Evolutionary conservation across 331 rosid genomes (phyloP).

Genomic region (Erythrophleum ivorense): DNA sequence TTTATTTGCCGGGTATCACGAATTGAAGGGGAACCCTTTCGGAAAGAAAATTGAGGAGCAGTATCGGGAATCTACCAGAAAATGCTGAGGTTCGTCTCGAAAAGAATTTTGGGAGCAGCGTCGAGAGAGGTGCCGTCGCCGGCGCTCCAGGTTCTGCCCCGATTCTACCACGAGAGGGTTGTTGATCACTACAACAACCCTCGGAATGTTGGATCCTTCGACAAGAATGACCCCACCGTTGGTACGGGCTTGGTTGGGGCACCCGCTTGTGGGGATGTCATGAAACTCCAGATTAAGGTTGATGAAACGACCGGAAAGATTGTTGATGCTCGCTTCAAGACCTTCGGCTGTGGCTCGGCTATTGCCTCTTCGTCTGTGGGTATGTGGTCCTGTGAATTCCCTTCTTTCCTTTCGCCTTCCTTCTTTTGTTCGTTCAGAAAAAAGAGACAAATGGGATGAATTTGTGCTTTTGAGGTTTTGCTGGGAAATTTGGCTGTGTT

Average conservation of each 20-base stretch:
- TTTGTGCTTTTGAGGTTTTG: slow-evolving; percentile 28
- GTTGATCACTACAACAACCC: slow-evolving; percentile 93
- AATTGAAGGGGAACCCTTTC: not conserved
- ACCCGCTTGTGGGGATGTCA: slow-evolving; percentile 93
- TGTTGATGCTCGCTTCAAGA: slow-evolving; percentile 91
- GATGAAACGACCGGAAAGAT: slow-evolving; percentile 87
- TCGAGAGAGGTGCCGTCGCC: slow-evolving; percentile 44
- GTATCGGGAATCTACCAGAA: slow-evolving; percentile 14
- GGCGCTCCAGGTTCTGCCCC: slow-evolving; percentile 57
- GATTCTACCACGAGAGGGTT: slow-evolving; percentile 85
- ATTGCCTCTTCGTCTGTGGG: slow-evolving; percentile 96
- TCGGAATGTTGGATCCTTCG: slow-evolving; percentile 87
- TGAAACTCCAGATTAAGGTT: slow-evolving; percentile 95
- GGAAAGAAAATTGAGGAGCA: not conserved
- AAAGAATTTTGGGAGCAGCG: slow-evolving; percentile 56
- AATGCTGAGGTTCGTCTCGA: slow-evolving; percentile 72
- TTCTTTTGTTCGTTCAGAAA: not conserved
- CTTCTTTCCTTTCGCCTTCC: not conserved
- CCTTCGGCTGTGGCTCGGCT: slow-evolving; percentile 98
- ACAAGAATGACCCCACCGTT: slow-evolving; percentile 73
- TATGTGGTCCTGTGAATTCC: slow-evolving; percentile 30
- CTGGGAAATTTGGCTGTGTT: not conserved
- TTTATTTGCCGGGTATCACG: not conserved
- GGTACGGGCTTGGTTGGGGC: slow-evolving; percentile 97
- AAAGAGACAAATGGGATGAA: not conserved